Percentiles rank a stretch among this genome's conserved stretches.
Evolutionary conservation across 2,329 filamentous ascomycete genomes (phyloP).

Genomic region (Trichoderma pleuroti): DNA sequence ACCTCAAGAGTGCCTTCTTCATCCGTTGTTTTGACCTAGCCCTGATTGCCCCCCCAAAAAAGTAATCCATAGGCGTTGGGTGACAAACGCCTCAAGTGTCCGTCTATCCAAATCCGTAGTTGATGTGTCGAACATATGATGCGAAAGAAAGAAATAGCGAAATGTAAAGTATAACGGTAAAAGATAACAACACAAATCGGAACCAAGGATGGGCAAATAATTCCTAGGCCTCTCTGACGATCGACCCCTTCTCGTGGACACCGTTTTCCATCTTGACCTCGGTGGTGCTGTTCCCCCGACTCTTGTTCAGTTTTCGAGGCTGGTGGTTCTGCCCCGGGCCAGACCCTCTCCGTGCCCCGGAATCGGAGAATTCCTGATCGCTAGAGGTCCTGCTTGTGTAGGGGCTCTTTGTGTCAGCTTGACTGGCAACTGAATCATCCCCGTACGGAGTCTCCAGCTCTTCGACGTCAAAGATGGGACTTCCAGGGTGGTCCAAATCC

Average conservation of each 20-base stretch:
- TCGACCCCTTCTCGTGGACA: slow-evolving; percentile 11
- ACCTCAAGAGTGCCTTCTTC: neutral
- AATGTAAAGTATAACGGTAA: neutral
- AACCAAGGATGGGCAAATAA: neutral
- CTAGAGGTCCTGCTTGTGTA: slow-evolving; percentile 33
- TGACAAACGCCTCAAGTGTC: neutral
- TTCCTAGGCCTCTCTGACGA: neutral
- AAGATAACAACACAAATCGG: neutral
- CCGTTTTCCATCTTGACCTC: slow-evolving; percentile 26
- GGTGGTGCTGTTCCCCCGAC: slow-evolving; percentile 36
- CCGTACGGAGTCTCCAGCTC: slow-evolving; percentile 20
- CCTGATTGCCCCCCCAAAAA: neutral
- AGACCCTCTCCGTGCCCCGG: slow-evolving; percentile 26
- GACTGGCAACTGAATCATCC: slow-evolving; percentile 14
- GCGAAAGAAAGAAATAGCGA: neutral
- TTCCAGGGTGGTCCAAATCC: slow-evolving; percentile 25
- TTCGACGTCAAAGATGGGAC: slow-evolving; percentile 27
- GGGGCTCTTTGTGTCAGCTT: slow-evolving; percentile 18
- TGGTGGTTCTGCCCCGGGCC: slow-evolving; percentile 33
- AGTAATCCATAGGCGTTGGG: neutral
- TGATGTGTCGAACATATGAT: neutral
- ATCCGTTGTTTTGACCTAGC: neutral
- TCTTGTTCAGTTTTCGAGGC: slow-evolving; percentile 43
- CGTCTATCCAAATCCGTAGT: slow-evolving; percentile 7
- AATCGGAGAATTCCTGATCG: slow-evolving; percentile 33